These are phyloP conservation scores for Silene latifolia DNA, from an alignment of 148 eudicot species.

Conservation along the genomic window DNA sequence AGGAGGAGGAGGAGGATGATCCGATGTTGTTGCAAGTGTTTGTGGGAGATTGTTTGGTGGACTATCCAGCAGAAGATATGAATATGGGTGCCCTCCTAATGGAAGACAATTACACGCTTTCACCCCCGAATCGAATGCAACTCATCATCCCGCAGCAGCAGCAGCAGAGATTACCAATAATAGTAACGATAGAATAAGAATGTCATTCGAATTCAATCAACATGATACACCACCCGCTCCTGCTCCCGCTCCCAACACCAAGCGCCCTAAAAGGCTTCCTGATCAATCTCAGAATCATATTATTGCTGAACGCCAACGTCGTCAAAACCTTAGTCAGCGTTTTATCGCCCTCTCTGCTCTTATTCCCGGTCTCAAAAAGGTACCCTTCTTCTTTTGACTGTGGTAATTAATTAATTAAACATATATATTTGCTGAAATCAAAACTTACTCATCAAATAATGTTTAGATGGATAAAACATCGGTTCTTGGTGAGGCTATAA, in stretches of 20 bases:
- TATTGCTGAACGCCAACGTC: conserved; percentile 37
- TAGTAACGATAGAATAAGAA: conserved; percentile 10
- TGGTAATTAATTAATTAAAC: no score
- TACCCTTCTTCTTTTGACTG: not conserved
- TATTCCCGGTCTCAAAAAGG: conserved; percentile 35
- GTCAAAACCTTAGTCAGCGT: conserved; percentile 43
- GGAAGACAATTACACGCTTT: conserved; percentile 16
- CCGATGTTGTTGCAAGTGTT: conserved; percentile 17
- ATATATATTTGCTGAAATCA: no score
- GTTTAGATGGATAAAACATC: conserved; percentile 36
- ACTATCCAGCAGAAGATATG: conserved; percentile 18
- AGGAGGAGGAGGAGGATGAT: conserved; percentile 26
- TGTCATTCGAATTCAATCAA: no score
- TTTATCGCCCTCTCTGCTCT: conserved; percentile 46
- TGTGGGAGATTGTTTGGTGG: conserved; percentile 20
- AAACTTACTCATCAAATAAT: no score
- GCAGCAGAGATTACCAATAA: not conserved
- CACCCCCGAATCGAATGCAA: conserved; percentile 21
- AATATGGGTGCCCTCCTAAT: not conserved
- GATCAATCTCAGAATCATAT: conserved; percentile 31
- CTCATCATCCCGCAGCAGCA: conserved; percentile 19
- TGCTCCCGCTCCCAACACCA: no score
- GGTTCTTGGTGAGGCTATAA: conserved; percentile 34
- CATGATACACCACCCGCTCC: no score
- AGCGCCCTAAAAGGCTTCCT: conserved; percentile 20